Evolutionary conservation across 2,329 filamentous ascomycete genomes (phyloP), one percentile per base, ranked within the genome.

Genomic region (Arthrobotrys musiformis): DNA sequence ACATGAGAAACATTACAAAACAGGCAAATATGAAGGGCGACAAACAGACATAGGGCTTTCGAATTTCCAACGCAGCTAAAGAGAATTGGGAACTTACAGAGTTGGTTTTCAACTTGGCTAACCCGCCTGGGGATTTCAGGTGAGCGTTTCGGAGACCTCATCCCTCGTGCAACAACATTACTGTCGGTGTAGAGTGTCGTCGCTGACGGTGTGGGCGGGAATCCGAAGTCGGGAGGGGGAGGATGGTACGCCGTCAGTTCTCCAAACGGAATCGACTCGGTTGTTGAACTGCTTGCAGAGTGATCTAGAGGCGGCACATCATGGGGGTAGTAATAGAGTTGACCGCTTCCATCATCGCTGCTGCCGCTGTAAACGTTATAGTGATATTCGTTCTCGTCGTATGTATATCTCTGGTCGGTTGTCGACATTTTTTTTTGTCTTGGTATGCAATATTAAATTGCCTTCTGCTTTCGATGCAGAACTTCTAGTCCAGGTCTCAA

Each of bases 321-420:
- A 40, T 68, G 61, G 64, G 63, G 62, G 33, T 64, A 61, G 61
- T 77, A 70, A 66, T 77, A 77, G 19, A 62, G 17, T 19, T 77
- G 73, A 19, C 63, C 60, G 33, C 60, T 66, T 35, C 66, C 73
- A 56, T 70, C 73, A 8, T 70, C 66, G 42, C 66, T 77, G 26
- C 50, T 58, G 9, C 62, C 72, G 33, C 66, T 70, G 50, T 70
- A 62, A 35, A 70, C 60, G 35, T 77, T 77, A 63, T 70, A 77
- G 28, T 66, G 70, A 58, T 77, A 77, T 24, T 77, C 73, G 66
- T 61, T 70, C 52, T 77, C 73, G 35, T 77, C 73, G 64, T 64
- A 64, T 26, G 58, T 54, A 46, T 77, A 77, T 67, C 66, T 64
- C 42, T 70, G 66, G 33, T 77, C 66, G 33, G 68, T 35, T 3